Percentiles rank a stretch among this genome's conserved stretches.
Conservation (phyloP, 2,329 filamentous ascomycete genomes). For the Talaromyces sp. region DNA sequence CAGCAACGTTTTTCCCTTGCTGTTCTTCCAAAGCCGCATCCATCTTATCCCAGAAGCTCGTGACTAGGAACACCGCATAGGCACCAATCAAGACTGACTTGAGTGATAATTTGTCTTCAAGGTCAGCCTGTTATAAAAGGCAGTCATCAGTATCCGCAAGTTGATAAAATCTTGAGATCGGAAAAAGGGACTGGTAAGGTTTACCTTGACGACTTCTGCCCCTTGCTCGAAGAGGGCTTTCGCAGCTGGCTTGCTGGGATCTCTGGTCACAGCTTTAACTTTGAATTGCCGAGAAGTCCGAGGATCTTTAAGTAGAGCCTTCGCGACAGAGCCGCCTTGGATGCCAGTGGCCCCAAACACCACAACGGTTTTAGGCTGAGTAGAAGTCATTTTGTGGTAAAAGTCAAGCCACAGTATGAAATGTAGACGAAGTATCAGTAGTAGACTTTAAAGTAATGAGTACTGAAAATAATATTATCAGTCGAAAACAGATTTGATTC, state of each 20-base stretch:
- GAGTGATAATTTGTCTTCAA: slow-evolving; percentile 48
- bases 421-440: not conserved
- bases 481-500: too few relatives aligned
- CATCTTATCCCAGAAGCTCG: slow-evolving; percentile 29
- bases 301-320: slow-evolving; percentile 42
- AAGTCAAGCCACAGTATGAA: not conserved
- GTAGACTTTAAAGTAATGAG: too few relatives aligned
- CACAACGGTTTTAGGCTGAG: slow-evolving; percentile 36
- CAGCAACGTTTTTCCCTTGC: slow-evolving; percentile 29
- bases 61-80: slow-evolving; percentile 52
- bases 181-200: not conserved
- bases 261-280: slow-evolving; percentile 57
- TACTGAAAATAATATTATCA: too few relatives aligned
- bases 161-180: not conserved
- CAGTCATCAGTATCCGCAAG: slow-evolving; percentile 6
- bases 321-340: slow-evolving; percentile 58
- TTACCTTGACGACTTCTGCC: slow-evolving; percentile 48
- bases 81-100: slow-evolving; percentile 46
- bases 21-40: slow-evolving; percentile 27
- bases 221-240: slow-evolving; percentile 46
- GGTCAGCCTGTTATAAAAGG: slow-evolving; percentile 45
- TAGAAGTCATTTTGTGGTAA: not conserved
- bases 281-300: slow-evolving; percentile 47
- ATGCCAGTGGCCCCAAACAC: slow-evolving; percentile 60
- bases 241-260: slow-evolving; percentile 44